phyloP scores from a whole-genome alignment of 805 yeast species.

The Saccharomyces kudriavzevii region DNA sequence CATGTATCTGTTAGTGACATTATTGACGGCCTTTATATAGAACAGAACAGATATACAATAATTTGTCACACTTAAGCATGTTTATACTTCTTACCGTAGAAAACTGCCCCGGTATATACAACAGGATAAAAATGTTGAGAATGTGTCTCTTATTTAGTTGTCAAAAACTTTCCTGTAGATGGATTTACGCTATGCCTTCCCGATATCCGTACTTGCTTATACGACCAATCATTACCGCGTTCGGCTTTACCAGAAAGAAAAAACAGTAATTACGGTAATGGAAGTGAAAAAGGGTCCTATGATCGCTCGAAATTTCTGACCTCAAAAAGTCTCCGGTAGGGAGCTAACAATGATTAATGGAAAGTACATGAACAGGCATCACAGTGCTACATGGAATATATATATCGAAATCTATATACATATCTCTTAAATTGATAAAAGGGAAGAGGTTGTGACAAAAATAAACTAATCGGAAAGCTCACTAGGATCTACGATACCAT shows the following conservation, averaged over 20 bases:
- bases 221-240: background rate
- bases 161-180: background rate
- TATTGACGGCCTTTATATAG: background rate
- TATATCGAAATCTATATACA: background rate
- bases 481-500: slow-evolving; percentile 50
- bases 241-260: background rate
- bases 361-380: background rate
- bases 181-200: background rate
- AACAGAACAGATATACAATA: background rate
- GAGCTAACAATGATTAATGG: background rate
- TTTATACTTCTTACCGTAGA: background rate
- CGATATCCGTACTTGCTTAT: background rate
- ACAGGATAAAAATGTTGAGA: background rate
- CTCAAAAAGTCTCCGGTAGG: background rate
- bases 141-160: background rate
- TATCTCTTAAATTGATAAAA: background rate
- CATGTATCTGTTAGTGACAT: background rate
- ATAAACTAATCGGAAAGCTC: background rate
- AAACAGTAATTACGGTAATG: background rate
- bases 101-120: background rate
- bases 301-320: background rate
- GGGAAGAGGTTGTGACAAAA: background rate
- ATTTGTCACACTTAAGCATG: background rate
- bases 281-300: background rate
- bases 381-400: background rate